Percentiles rank a stretch among this genome's conserved stretches.
These are phyloP conservation scores for Geoglossum cookeanum DNA, from an alignment of 2,329 filamentous ascomycete species.

Conservation along the genomic window DNA sequence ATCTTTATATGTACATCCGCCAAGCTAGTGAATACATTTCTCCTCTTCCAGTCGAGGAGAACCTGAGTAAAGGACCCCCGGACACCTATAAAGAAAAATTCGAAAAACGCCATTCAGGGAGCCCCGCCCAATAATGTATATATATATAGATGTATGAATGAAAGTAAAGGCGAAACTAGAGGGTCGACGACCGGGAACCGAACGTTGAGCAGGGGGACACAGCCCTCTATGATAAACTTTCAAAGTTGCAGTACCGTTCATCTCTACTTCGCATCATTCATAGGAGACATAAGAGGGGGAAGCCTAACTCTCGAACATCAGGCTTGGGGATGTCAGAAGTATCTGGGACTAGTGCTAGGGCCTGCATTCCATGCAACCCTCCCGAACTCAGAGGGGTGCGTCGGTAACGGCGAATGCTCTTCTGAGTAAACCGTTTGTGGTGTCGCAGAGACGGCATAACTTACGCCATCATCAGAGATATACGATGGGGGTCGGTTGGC, in stretches of 20 bases:
- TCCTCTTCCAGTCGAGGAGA: too few species aligned
- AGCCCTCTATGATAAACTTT: background rate
- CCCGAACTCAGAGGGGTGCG: background rate
- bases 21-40: too few species aligned
- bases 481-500: background rate
- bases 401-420: background rate
- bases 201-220: background rate
- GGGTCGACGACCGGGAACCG: too few species aligned
- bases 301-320: background rate
- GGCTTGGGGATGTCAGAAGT: background rate
- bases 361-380: background rate
- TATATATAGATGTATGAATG: too few species aligned
- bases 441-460: background rate
- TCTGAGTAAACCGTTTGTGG: background rate
- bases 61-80: too few species aligned
- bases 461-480: conserved; percentile 1
- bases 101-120: too few species aligned
- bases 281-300: too few species aligned
- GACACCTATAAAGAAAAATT: too few species aligned
- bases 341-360: background rate
- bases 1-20: too few species aligned
- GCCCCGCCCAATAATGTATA: too few species aligned
- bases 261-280: too few species aligned
- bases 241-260: background rate
- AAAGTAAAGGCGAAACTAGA: too few species aligned